Base-by-base conservation (phyloP, 371 early-diverging fungal species). In the Sporodiniella umbellata region DNA sequence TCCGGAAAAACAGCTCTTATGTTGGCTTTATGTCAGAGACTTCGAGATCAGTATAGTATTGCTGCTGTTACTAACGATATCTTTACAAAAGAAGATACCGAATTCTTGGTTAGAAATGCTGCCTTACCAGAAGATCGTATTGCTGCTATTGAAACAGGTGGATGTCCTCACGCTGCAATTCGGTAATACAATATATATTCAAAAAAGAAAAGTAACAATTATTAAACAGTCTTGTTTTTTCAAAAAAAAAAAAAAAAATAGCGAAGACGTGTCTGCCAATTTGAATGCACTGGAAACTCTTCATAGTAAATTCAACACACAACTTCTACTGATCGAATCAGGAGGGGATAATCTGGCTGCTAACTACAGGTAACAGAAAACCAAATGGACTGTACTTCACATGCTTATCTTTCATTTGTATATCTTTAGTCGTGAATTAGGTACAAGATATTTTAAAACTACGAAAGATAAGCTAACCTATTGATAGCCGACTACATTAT, bases 191-290 rank as follows among this genome's bases (percentile, higher is more conserved):
- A n/a, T n/a, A n/a, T n/a, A n/a, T n/a, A n/a, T n/a, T n/a, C 8
- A 22, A 35, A 11, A 33, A 33, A 33, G 22, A 15, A 33, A 17
- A 5, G 31, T 7, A 5, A 35, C 4, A 15, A 37, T 11, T n/a
- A 6, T 37, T 35, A 19, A 18, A 30, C 35, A 33, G 12, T 21
- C 23, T 33, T 28, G 4, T 28, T 28, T 28, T 28, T 28, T 28
- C 4, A 28, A 28, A 28, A 28, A 28, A 28, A 28, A 28, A 85
- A 95, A n/a, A n/a, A n/a, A n/a, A n/a, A n/a, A n/a, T 50, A 85
- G 96, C 52, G 96, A 96, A 69, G 96, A 96, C 71, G 90, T 96
- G 28, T 91, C 93, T 8, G 95, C 94, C 51, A 96, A 96, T 62
- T 59, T 96, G 77, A 87, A 88, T 42, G 95, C 95, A 1, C 70